A percentile compares a stretch with the other conserved stretches of the same genome.
Conservation (phyloP, 2,329 filamentous ascomycete genomes). For the Amylocarpus encephaloides region DNA sequence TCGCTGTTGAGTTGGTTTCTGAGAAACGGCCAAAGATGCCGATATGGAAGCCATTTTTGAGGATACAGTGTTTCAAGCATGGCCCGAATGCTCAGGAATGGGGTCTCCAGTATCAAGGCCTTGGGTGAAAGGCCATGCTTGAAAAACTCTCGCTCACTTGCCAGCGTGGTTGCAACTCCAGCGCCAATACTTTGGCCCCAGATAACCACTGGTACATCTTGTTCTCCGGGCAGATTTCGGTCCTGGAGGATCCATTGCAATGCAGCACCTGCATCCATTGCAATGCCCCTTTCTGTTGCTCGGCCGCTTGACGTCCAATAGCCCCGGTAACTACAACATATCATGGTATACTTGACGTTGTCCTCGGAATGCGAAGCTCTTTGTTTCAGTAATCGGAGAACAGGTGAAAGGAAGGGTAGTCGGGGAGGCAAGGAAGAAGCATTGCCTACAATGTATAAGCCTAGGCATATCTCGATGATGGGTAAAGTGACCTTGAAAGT, state of each 20-base stretch:
- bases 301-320: conserved; percentile 73
- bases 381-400: conserved; percentile 42
- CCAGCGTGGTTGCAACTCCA: conserved; percentile 57
- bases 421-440: conserved; percentile 52
- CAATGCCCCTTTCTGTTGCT: conserved; percentile 64
- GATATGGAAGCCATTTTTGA: conserved; percentile 73
- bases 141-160: conserved; percentile 11
- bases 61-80: conserved; percentile 71
- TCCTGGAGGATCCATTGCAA: conserved; percentile 48
- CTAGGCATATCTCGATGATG: conserved; percentile 1
- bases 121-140: conserved; percentile 25
- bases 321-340: conserved; percentile 45
- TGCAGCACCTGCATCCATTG: conserved; percentile 60
- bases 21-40: conserved; percentile 67
- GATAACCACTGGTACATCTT: conserved; percentile 42
- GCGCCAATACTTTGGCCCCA: conserved; percentile 77
- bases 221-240: conserved; percentile 25
- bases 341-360: conserved; percentile 39
- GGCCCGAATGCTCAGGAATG: conserved; percentile 62
- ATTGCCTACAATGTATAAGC: conserved; percentile 43
- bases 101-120: conserved; percentile 65
- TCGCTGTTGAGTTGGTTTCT: conserved; percentile 55
- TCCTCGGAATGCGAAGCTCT: conserved; percentile 8
- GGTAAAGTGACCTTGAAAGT: conserved; percentile 45
- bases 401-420: conserved; percentile 49